phyloP scores from a whole-genome alignment of 768 basidiomycete species.

The Xanthoconium stramineum region DNA sequence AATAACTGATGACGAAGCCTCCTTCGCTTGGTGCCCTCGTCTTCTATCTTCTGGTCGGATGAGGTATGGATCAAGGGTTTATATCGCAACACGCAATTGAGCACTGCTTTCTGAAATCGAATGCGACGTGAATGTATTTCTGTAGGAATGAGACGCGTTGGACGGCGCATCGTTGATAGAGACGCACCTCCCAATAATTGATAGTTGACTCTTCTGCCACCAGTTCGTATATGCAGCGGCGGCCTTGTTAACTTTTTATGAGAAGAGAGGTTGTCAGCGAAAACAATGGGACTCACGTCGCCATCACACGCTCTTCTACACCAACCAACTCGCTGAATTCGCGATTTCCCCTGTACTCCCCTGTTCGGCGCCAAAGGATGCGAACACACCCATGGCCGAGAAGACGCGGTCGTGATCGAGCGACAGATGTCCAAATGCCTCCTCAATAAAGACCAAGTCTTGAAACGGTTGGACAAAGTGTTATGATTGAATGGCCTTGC shows the following conservation, averaged over 20 bases:
- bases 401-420: conserved; percentile 95
- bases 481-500: conserved; percentile 15
- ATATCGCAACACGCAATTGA: conserved; percentile 86
- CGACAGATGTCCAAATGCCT: conserved; percentile 92
- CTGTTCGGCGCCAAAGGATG: conserved; percentile 93
- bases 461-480: conserved; percentile 20
- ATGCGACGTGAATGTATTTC: conserved; percentile 95
- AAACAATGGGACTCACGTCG: conserved; percentile 51
- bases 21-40: conserved; percentile 50
- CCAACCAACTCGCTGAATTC: conserved; percentile 92
- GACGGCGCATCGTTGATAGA: not conserved
- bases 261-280: not conserved
- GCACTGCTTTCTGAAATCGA: conserved; percentile 90
- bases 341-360: conserved; percentile 97
- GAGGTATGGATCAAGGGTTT: conserved; percentile 58
- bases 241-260: conserved; percentile 52
- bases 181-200: conserved; percentile 91
- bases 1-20: conserved; percentile 80
- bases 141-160: conserved; percentile 27
- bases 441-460: conserved; percentile 97
- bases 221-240: conserved; percentile 93
- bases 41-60: conserved; percentile 28
- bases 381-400: conserved; percentile 94
- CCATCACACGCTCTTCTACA: conserved; percentile 82
- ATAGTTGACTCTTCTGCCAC: conserved; percentile 98